Conservation (phyloP, 768 basidiomycete species). For the Hericium alpestre region DNA sequence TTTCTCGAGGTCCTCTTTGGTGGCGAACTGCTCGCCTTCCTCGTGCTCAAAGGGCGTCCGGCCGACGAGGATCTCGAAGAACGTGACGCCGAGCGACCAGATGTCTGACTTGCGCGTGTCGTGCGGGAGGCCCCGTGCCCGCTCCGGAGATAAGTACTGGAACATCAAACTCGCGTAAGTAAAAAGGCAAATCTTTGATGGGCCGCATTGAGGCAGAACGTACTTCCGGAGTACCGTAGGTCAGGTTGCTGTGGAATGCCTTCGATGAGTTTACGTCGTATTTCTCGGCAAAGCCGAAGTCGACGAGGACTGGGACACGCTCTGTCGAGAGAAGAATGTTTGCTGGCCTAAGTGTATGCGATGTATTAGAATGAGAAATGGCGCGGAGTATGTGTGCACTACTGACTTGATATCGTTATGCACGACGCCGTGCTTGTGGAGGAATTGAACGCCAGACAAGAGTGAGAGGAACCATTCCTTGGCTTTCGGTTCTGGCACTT, state of each 20-base stretch:
- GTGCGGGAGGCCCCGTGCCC: conserved; percentile 79
- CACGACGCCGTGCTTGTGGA: conserved; percentile 75
- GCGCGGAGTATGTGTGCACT: not conserved
- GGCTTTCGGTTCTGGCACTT: conserved; percentile 71
- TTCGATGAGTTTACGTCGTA: conserved; percentile 55
- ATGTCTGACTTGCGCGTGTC: conserved; percentile 89
- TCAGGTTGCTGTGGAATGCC: conserved; percentile 73
- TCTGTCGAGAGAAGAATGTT: conserved; percentile 80
- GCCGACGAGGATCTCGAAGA: conserved; percentile 90
- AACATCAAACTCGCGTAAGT: not conserved
- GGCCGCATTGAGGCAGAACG: not conserved
- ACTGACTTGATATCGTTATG: conserved; percentile 92
- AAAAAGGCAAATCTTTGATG: not conserved
- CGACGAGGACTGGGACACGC: conserved; percentile 80
- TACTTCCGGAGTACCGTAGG: conserved; percentile 90
- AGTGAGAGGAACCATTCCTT: conserved; percentile 75
- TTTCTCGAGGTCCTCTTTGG: conserved; percentile 69
- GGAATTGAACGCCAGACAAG: conserved; percentile 72
- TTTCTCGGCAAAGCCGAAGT: conserved; percentile 92
- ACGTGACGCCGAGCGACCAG: conserved; percentile 80
- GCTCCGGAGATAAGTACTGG: conserved; percentile 89
- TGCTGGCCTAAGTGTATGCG: conserved; percentile 49
- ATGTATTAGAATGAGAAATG: conserved; percentile 1
- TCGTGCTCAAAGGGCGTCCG: conserved; percentile 85
- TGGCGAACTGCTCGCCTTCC: conserved; percentile 68